Evolutionary conservation across 2,329 filamentous ascomycete genomes (phyloP).

Genomic region (Colletotrichum cordylinicola): DNA sequence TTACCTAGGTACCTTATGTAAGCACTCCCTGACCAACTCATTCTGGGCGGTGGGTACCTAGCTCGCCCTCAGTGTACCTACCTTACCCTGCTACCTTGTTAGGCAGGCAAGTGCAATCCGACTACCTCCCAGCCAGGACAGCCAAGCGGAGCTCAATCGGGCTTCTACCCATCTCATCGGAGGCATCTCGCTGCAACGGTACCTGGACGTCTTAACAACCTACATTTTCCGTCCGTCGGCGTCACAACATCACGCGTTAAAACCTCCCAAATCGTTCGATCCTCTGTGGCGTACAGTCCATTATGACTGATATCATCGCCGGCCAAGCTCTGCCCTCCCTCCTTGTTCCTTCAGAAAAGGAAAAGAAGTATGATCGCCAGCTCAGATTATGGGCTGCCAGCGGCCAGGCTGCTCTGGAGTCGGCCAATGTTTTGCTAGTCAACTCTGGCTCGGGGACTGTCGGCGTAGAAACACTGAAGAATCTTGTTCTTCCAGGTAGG

Average conservation of each 20-base stretch:
- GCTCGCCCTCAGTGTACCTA: too few species aligned
- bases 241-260: background rate
- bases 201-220: background rate
- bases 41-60: background rate
- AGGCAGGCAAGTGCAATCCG: background rate
- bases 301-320: conserved; percentile 51
- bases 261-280: background rate
- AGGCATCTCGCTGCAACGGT: background rate
- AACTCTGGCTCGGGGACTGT: conserved; percentile 88
- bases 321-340: conserved; percentile 54
- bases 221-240: background rate
- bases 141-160: background rate
- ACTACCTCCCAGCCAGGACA: background rate
- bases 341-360: conserved; percentile 63
- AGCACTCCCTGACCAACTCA: background rate
- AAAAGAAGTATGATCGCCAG: conserved; percentile 91
- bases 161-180: background rate
- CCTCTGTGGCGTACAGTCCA: background rate
- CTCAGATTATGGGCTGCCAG: conserved; percentile 93
- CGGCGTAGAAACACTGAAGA: conserved; percentile 92
- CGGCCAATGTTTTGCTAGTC: conserved; percentile 87
- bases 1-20: background rate
- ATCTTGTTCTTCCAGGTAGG: conserved; percentile 86
- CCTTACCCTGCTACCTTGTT: background rate
- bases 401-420: conserved; percentile 88